Conservation (phyloP, 208 protist genomes). For the Porcisia hertigi region DNA sequence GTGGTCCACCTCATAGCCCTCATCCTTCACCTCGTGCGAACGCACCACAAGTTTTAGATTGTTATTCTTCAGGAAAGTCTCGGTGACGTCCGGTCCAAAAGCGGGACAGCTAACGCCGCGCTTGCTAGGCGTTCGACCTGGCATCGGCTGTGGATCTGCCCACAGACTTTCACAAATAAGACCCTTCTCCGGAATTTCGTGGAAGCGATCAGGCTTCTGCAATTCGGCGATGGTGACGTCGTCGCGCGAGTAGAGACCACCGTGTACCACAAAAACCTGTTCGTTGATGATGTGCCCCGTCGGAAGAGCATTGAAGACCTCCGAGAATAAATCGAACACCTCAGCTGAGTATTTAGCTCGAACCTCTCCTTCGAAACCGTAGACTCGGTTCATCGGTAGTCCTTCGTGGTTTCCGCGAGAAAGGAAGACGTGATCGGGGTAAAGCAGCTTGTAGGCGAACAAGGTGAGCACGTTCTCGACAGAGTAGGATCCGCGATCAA, state of each 20-base stretch:
- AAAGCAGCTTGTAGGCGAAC: slow-evolving; percentile 96
- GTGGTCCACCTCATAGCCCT: slow-evolving; percentile 96
- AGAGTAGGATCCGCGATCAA: slow-evolving; percentile 97
- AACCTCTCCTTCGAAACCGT: slow-evolving; percentile 98
- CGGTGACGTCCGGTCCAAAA: slow-evolving; percentile 98
- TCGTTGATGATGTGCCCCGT: slow-evolving; percentile 93
- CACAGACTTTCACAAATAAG: slow-evolving; percentile 97
- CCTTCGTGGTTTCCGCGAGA: slow-evolving; percentile 98
- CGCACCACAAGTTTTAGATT: slow-evolving; percentile 94
- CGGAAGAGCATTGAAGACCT: slow-evolving; percentile 96
- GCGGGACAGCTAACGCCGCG: slow-evolving; percentile 94
- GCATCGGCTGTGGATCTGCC: slow-evolving; percentile 95
- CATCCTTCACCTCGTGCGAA: slow-evolving; percentile 97
- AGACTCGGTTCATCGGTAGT: slow-evolving; percentile 96
- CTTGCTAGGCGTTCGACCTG: slow-evolving; percentile 92
- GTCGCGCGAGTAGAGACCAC: slow-evolving; percentile 96
- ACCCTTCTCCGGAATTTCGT: slow-evolving; percentile 94
- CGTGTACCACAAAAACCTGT: slow-evolving; percentile 95
- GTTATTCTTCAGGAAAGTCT: slow-evolving; percentile 95
- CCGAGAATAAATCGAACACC: slow-evolving; percentile 94
- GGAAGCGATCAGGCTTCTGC: slow-evolving; percentile 93
- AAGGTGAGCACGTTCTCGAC: slow-evolving; percentile 96
- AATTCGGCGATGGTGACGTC: slow-evolving; percentile 96
- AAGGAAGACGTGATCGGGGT: slow-evolving; percentile 95
- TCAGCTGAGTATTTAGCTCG: slow-evolving; percentile 93